Evolutionary conservation across 306 rosid genomes (phyloP).

Genomic region (Bauhinia variegata): DNA sequence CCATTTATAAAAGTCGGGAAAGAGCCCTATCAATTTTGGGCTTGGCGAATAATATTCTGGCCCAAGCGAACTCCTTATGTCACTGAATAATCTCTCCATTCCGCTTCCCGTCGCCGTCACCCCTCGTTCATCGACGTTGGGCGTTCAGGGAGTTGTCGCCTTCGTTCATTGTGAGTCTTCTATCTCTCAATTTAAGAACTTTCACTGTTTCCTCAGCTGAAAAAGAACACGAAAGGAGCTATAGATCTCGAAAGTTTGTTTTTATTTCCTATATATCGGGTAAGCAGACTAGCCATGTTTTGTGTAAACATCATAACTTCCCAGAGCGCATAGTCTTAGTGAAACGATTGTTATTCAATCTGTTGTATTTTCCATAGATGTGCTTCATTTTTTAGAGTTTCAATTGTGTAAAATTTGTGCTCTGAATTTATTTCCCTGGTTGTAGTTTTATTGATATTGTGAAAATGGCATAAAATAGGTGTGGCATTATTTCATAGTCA

Average conservation of each 20-base stretch:
- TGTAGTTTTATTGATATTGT: too few relatives aligned
- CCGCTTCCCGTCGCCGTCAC: not conserved
- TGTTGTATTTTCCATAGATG: not conserved
- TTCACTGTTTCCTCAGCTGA: too few relatives aligned
- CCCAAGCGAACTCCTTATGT: too few relatives aligned
- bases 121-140: conserved; percentile 25
- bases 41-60: too few relatives aligned
- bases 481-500: conserved; percentile 33
- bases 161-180: not conserved
- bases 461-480: conserved; percentile 28
- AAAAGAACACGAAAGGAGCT: too few relatives aligned
- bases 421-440: not conserved
- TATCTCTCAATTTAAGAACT: not conserved
- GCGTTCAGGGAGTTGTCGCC: not conserved
- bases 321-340: not conserved
- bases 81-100: not conserved
- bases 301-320: not conserved
- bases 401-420: not conserved
- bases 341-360: not conserved
- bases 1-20: too few relatives aligned
- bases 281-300: not conserved
- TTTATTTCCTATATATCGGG: too few relatives aligned
- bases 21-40: too few relatives aligned
- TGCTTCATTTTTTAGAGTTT: not conserved
- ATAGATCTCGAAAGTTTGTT: not conserved